These are phyloP conservation scores for Trypanosoma avium DNA, from an alignment of 208 protist genomes.

Conservation along the genomic window DNA sequence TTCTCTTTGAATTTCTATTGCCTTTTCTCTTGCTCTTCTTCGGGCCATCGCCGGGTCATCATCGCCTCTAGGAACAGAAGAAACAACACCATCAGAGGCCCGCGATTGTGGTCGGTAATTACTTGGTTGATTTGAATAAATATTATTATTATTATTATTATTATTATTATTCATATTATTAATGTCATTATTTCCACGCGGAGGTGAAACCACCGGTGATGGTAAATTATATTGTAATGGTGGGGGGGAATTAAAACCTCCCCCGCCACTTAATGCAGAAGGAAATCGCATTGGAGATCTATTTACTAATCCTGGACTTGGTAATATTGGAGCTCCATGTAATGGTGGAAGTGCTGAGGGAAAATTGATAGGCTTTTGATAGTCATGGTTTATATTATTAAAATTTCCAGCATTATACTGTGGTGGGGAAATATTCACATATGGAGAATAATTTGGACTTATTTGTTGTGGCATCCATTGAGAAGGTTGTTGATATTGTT, in stretches of 20 bases:
- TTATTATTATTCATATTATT: neutral
- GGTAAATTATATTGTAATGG: neutral
- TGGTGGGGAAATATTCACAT: neutral
- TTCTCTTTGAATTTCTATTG: conserved; percentile 70
- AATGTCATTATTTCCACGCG: neutral
- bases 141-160: no score
- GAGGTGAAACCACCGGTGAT: neutral
- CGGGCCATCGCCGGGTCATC: conserved; percentile 25
- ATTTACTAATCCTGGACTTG: neutral
- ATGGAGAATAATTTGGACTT: neutral
- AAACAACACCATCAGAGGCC: neutral
- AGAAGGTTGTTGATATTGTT: conserved; percentile 4
- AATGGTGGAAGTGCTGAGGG: conserved; percentile 8
- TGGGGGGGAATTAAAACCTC: neutral
- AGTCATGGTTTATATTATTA: neutral
- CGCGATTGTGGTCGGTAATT: neutral
- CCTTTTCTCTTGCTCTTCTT: conserved; percentile 36
- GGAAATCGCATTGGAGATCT: conserved; percentile 6
- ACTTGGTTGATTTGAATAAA: neutral
- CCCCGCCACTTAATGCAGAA: neutral
- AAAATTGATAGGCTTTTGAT: neutral
- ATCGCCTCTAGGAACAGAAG: neutral
- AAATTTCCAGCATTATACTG: neutral
- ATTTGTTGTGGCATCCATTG: neutral
- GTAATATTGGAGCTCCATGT: neutral